A percentile compares a stretch with the other conserved stretches of the same genome.
These are phyloP conservation scores for Beauveria scarabaeidicola DNA, from an alignment of 2,329 filamentous ascomycete genomes.

Conservation along the genomic window DNA sequence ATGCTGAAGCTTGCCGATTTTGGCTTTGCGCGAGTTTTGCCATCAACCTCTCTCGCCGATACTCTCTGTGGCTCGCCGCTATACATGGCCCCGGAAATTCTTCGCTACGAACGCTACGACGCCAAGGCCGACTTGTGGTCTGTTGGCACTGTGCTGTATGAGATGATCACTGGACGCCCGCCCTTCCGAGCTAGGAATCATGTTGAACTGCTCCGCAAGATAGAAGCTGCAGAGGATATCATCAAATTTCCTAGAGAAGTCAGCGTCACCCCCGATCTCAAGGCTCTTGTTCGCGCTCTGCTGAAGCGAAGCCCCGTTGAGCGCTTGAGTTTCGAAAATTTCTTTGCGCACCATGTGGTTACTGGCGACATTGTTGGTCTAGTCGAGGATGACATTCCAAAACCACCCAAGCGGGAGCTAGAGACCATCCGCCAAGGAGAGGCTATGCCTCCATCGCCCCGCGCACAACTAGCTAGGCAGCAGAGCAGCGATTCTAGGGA, in stretches of 20 bases:
- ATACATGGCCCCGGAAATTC: constrained; percentile 97
- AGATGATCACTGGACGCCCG: constrained; percentile 86
- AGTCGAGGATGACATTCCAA: constrained; percentile 64
- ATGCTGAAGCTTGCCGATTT: constrained; percentile 99
- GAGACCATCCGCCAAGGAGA: constrained; percentile 26
- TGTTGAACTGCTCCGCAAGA: constrained; percentile 85
- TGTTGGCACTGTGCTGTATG: constrained; percentile 87
- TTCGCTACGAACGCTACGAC: constrained; percentile 95
- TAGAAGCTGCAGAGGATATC: constrained; percentile 77
- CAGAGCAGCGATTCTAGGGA: constrained; percentile 30
- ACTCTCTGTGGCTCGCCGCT: constrained; percentile 93
- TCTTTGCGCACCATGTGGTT: constrained; percentile 71
- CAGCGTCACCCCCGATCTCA: constrained; percentile 65
- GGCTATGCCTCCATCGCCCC: constrained; percentile 20
- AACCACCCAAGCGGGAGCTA: constrained; percentile 25
- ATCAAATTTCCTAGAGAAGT: constrained; percentile 75
- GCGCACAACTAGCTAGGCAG: constrained; percentile 24
- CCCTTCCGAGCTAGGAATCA: constrained; percentile 92
- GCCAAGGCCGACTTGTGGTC: constrained; percentile 97
- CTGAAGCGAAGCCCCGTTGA: constrained; percentile 81
- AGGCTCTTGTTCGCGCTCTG: constrained; percentile 68
- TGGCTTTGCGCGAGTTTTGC: constrained; percentile 90
- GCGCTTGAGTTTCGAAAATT: constrained; percentile 75
- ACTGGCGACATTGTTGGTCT: constrained; percentile 69
- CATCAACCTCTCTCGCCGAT: constrained; percentile 84